Evolutionary conservation across 306 rosid genomes (phyloP).

Genomic region (Sphenostylis stenocarpa): DNA sequence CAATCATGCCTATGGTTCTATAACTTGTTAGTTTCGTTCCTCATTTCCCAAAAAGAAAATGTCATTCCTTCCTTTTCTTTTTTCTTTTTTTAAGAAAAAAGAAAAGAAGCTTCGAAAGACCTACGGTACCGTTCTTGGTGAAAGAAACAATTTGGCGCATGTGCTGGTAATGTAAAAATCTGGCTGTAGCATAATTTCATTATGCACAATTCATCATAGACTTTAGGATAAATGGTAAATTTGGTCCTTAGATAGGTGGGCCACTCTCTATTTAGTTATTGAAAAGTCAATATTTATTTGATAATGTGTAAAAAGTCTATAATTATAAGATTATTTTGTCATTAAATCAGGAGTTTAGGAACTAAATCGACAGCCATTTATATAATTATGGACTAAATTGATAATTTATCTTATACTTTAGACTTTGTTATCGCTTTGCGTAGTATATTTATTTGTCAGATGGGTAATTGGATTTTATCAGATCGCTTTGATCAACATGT

Average conservation of each 20-base stretch:
- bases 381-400: no score
- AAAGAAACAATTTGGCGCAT: conserved; percentile 2
- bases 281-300: no score
- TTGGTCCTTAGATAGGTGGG: no score
- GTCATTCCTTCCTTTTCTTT: conserved; percentile 1
- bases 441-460: conserved; percentile 1
- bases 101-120: not conserved
- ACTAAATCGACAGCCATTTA: no score
- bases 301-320: no score
- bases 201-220: conserved; percentile 1
- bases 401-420: no score
- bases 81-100: not conserved
- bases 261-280: no score
- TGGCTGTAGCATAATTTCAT: not conserved
- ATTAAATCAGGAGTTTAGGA: no score
- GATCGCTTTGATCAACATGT: not conserved
- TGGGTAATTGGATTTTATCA: not conserved
- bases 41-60: not conserved
- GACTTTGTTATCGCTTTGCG: not conserved
- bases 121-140: conserved; percentile 10
- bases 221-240: not conserved
- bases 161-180: conserved; percentile 4
- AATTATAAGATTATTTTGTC: no score
- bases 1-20: conserved; percentile 31
- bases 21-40: conserved; percentile 17